A percentile compares a stretch with the other conserved stretches of the same genome.
These are phyloP conservation scores for Alternaria ethzedia DNA, from an alignment of 2,329 filamentous ascomycete species.

Conservation along the genomic window DNA sequence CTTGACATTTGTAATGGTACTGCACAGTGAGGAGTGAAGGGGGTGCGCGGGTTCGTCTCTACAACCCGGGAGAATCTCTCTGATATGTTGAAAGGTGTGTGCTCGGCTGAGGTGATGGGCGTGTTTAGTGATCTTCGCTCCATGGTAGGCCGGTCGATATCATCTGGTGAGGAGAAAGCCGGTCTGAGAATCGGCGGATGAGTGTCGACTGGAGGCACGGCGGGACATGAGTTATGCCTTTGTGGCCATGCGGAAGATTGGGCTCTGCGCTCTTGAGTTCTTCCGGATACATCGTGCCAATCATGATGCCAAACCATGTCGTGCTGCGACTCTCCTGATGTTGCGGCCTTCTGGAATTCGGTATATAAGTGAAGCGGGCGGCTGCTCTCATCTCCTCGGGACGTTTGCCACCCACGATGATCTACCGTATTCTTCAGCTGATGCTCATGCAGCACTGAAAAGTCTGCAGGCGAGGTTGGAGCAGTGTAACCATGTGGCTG, in stretches of 20 bases:
- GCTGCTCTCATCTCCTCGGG: background rate
- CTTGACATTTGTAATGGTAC: background rate
- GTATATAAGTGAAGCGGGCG: background rate
- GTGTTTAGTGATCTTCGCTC: background rate
- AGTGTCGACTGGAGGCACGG: slow-evolving; percentile 10
- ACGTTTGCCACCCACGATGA: background rate
- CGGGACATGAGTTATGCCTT: slow-evolving; percentile 30
- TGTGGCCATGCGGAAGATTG: background rate
- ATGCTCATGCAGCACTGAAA: slow-evolving; percentile 9
- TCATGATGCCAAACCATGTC: background rate
- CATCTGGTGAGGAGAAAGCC: slow-evolving; percentile 17
- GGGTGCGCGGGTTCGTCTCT: no score
- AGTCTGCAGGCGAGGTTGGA: slow-evolving; percentile 22
- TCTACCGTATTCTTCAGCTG: background rate
- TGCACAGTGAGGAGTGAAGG: background rate
- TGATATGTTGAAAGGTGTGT: background rate
- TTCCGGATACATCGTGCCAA: background rate
- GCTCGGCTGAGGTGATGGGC: background rate
- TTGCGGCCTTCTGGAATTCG: background rate
- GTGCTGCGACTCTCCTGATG: background rate
- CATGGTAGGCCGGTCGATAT: background rate
- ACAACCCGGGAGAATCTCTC: background rate
- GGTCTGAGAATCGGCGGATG: slow-evolving; percentile 13
- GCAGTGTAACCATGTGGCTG: slow-evolving; percentile 33
- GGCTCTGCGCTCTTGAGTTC: background rate